Percentiles rank a stretch among this genome's conserved stretches.
Evolutionary conservation across 495 filamentous ascomycete species (phyloP).

Genomic region (Daldinia loculata): DNA sequence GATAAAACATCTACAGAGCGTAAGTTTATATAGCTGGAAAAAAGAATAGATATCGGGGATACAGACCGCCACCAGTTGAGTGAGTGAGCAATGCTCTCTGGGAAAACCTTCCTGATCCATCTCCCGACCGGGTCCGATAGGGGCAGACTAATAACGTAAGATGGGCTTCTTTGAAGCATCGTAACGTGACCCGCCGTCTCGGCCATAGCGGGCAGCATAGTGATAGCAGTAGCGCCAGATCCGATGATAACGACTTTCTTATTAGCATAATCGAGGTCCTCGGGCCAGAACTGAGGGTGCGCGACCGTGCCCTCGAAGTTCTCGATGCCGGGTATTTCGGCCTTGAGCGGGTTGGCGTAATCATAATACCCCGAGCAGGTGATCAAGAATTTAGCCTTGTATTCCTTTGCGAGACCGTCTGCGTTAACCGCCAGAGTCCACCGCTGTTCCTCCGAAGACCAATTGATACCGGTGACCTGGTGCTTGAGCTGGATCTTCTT

Average conservation of each 20-base stretch:
- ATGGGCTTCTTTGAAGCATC: conserved; percentile 66
- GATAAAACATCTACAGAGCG: conserved; percentile 15
- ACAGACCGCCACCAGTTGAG: conserved; percentile 51
- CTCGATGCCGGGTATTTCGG: conserved; percentile 66
- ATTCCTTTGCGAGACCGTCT: conserved; percentile 54
- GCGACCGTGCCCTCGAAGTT: conserved; percentile 63
- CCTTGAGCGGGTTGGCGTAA: conserved; percentile 65
- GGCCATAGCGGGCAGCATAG: conserved; percentile 60
- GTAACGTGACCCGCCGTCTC: conserved; percentile 60
- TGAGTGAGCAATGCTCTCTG: conserved; percentile 16
- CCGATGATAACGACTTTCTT: conserved; percentile 66
- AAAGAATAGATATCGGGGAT: conserved; percentile 9
- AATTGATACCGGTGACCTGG: conserved; percentile 62
- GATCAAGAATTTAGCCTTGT: conserved; percentile 66
- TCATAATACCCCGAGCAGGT: conserved; percentile 73
- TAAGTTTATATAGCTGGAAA: not conserved
- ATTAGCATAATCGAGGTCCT: conserved; percentile 56
- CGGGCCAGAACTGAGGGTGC: conserved; percentile 71
- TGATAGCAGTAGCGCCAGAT: conserved; percentile 66
- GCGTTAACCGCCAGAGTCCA: conserved; percentile 66
- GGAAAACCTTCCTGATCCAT: conserved; percentile 24
- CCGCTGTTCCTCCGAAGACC: conserved; percentile 64
- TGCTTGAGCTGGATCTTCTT: conserved; percentile 67
- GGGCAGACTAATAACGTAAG: conserved; percentile 66
- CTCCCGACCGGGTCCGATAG: conserved; percentile 6